phyloP scores from a whole-genome alignment of 148 eudicot genomes.

The Dysphania ambrosioides region DNA sequence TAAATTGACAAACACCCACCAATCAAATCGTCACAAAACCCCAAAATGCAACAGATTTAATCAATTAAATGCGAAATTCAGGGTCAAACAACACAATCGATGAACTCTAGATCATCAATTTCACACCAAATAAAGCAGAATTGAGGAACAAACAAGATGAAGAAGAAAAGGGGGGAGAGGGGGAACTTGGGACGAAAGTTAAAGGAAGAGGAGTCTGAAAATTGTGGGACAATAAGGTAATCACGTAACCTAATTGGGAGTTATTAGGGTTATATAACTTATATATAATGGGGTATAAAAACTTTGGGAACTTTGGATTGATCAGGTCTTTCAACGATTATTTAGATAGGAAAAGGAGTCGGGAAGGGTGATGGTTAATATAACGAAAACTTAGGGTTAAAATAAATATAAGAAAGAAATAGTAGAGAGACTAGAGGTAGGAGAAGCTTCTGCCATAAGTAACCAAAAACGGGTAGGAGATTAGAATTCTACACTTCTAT shows the following conservation, averaged over 20 bases:
- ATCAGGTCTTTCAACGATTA: conserved; percentile 24
- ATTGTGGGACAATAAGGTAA: conserved; percentile 14
- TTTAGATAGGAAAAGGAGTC: conserved; percentile 16
- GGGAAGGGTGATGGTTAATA: not conserved
- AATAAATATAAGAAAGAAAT: too few species aligned
- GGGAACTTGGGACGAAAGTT: conserved; percentile 8
- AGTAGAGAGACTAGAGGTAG: too few species aligned
- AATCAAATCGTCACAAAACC: conserved; percentile 12
- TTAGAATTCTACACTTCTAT: not conserved
- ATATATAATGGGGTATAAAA: too few species aligned
- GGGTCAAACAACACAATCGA: not conserved
- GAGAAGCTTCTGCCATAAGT: conserved; percentile 27
- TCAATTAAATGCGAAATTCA: conserved; percentile 19
- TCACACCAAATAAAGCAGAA: conserved; percentile 11
- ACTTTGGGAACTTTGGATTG: not conserved
- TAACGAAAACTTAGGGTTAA: not conserved
- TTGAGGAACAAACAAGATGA: too few species aligned
- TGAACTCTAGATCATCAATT: conserved; percentile 11
- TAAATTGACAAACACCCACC: conserved; percentile 13
- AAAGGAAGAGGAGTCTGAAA: conserved; percentile 2
- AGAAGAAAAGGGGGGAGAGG: not conserved
- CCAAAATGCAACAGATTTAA: conserved; percentile 9
- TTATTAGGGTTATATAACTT: not conserved
- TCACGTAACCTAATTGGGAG: conserved; percentile 27
- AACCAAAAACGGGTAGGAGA: conserved; percentile 15